Conservation (phyloP, 164 flowering plant species). For the Vitis rotundifolia region DNA sequence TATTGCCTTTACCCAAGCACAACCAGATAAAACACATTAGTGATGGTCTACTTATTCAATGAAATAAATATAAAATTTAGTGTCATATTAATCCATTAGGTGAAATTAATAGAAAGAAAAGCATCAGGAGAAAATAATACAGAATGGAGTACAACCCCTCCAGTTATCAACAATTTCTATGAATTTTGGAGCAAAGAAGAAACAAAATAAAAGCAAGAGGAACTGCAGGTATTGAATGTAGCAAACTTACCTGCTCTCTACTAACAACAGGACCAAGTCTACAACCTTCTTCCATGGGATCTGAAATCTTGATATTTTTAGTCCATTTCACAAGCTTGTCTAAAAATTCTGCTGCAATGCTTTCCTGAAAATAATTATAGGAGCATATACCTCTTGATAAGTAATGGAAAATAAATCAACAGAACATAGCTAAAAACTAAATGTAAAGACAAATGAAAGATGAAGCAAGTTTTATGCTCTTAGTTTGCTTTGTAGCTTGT, state of each 20-base stretch:
- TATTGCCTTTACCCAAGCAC: too few species aligned
- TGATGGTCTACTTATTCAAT: not conserved
- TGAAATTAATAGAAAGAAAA: not conserved
- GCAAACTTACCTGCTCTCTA: conserved; percentile 65
- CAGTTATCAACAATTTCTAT: too few species aligned
- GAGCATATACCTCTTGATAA: not conserved
- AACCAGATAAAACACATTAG: not conserved
- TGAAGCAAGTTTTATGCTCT: too few species aligned
- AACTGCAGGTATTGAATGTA: conserved; percentile 7
- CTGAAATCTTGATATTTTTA: conserved; percentile 83
- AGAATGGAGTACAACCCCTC: not conserved
- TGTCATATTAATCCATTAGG: not conserved
- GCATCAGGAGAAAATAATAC: not conserved
- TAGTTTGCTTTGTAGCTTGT: not conserved
- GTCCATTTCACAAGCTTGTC: conserved; percentile 74
- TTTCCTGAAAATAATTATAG: conserved; percentile 56
- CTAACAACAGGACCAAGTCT: conserved; percentile 97
- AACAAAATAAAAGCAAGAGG: not conserved
- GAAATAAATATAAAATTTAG: not conserved
- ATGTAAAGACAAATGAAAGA: too few species aligned
- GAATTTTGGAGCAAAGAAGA: not conserved
- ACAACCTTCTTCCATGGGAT: conserved; percentile 95
- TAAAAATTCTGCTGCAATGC: conserved; percentile 71
- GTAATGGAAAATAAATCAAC: not conserved
- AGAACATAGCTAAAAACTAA: too few species aligned